These are phyloP conservation scores for Sordariomycetes sp. DNA, from an alignment of 2,329 filamentous ascomycete species.

Conservation along the genomic window DNA sequence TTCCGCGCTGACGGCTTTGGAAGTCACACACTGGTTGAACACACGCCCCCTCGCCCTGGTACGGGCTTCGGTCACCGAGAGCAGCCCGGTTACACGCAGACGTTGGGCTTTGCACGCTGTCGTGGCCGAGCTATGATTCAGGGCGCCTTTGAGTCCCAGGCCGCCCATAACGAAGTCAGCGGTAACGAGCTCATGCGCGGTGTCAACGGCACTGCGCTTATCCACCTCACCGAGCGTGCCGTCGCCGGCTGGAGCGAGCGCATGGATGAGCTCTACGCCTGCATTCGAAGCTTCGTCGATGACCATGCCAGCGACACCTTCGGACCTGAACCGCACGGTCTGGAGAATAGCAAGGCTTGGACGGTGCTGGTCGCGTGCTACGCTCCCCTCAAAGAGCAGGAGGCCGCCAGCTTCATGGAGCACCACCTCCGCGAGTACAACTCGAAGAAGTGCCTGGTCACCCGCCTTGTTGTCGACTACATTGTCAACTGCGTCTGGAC, in stretches of 20 bases:
- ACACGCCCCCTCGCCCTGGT: too few relatives aligned
- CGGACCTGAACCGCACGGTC: conserved; percentile 15
- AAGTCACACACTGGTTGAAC: too few relatives aligned
- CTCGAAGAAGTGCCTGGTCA: conserved; percentile 31
- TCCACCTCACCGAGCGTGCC: conserved; percentile 24
- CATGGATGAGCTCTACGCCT: conserved; percentile 25
- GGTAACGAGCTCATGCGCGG: not conserved
- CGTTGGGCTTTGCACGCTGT: too few relatives aligned
- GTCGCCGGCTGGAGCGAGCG: conserved; percentile 24
- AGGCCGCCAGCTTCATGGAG: conserved; percentile 30
- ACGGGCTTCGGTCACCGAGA: not conserved
- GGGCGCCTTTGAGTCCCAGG: too few relatives aligned
- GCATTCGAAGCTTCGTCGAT: conserved; percentile 25
- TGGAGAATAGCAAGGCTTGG: conserved; percentile 22
- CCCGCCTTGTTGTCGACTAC: conserved; percentile 30
- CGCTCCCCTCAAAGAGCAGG: conserved; percentile 23
- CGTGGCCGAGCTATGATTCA: too few relatives aligned
- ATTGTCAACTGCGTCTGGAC: conserved; percentile 31
- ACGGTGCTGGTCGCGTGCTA: conserved; percentile 26
- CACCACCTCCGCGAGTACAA: conserved; percentile 28
- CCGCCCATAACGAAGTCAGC: not conserved
- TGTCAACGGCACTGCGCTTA: conserved; percentile 12
- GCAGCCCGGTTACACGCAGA: not conserved
- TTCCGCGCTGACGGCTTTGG: too few relatives aligned
- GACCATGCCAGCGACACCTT: conserved; percentile 19